These are phyloP conservation scores for Brasenia schreberi DNA, from an alignment of 164 flowering plant species.

Conservation along the genomic window DNA sequence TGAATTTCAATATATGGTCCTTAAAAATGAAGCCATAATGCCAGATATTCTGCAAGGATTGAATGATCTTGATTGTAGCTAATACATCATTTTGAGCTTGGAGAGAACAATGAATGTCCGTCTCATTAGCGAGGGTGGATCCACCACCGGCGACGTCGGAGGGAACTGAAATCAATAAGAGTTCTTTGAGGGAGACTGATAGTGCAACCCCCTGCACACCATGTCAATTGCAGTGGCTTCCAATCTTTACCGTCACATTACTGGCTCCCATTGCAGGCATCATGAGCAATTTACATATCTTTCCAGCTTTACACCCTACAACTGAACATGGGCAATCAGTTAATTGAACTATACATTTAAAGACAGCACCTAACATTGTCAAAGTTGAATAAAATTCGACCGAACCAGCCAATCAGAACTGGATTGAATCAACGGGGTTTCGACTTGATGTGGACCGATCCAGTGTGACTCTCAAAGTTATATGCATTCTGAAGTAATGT, in stretches of 20 bases:
- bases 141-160: background rate
- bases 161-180: background rate
- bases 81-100: background rate
- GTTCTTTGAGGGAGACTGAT: background rate
- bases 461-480: too few relatives aligned
- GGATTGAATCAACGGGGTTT: too few relatives aligned
- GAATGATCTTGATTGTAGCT: background rate
- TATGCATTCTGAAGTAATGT: too few relatives aligned
- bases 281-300: too few relatives aligned
- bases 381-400: background rate
- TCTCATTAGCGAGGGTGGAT: constrained; percentile 16
- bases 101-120: background rate
- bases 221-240: background rate
- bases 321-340: background rate
- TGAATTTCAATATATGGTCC: background rate
- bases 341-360: background rate
- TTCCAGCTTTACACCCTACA: background rate
- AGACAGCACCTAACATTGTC: background rate
- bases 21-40: background rate
- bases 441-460: too few relatives aligned
- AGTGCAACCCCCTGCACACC: background rate
- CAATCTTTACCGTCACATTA: background rate
- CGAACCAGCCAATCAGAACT: too few relatives aligned
- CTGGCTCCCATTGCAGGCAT: background rate
- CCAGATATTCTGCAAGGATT: background rate